Evolutionary conservation across 306 rosid species (phyloP).

Genomic region (Senna tora): DNA sequence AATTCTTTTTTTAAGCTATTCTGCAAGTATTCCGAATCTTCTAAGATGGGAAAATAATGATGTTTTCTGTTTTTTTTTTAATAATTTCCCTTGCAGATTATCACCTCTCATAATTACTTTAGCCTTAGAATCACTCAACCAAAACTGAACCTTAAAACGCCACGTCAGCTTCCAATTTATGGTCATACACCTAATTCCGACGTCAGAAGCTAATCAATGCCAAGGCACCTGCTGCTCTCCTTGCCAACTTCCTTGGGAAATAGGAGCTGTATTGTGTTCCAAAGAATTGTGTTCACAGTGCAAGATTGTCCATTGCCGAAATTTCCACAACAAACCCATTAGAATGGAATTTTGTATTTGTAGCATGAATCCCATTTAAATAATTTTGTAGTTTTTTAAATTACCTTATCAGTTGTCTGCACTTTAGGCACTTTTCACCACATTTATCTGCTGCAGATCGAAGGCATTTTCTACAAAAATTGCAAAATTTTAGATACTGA

Average conservation of each 20-base stretch:
- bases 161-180: no score
- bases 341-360: neutral
- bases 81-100: no score
- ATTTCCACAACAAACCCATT: neutral
- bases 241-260: conserved; percentile 88
- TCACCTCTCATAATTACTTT: no score
- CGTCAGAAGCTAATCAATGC: no score
- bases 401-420: conserved; percentile 86
- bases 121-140: no score
- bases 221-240: conserved; percentile 57
- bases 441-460: conserved; percentile 90
- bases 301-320: conserved; percentile 89
- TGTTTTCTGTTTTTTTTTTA: no score
- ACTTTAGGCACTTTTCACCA: conserved; percentile 91
- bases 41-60: no score
- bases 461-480: conserved; percentile 89
- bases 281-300: conserved; percentile 89
- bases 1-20: no score
- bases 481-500: conserved; percentile 33
- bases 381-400: neutral
- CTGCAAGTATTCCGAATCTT: no score
- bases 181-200: no score
- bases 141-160: no score
- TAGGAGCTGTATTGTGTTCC: conserved; percentile 96
- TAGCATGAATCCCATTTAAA: neutral